These are phyloP conservation scores for Paraconiothyrium brasiliense DNA, from an alignment of 2,329 filamentous ascomycete genomes.

Conservation along the genomic window DNA sequence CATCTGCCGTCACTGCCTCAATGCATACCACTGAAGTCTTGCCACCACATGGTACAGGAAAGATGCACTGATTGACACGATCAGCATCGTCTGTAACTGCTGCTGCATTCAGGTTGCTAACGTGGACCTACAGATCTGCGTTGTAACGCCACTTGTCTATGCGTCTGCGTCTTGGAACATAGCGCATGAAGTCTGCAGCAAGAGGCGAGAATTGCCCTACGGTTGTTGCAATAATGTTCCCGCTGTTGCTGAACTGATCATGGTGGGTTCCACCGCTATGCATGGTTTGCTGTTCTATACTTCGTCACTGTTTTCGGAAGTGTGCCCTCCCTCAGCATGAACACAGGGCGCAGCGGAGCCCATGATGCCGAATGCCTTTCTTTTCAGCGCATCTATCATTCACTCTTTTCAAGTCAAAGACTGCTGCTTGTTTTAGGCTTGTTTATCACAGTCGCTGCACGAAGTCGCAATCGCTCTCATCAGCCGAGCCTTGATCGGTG, in stretches of 20 bases:
- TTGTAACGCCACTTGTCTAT: not conserved
- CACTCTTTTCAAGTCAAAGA: not conserved
- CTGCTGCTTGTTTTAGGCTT: not conserved
- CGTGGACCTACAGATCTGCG: conserved; percentile 16
- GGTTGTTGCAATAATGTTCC: not conserved
- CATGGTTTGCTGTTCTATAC: not conserved
- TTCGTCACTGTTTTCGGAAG: not conserved
- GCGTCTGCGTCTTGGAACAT: not conserved
- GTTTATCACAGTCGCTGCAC: conserved; percentile 10
- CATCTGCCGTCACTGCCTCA: conserved; percentile 6
- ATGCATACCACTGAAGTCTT: not conserved
- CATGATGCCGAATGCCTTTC: not conserved
- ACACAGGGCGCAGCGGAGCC: not conserved
- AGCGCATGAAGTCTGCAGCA: not conserved
- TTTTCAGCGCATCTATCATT: not conserved
- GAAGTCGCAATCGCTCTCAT: conserved; percentile 7
- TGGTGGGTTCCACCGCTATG: not conserved
- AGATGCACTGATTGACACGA: not conserved
- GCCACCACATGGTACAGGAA: not conserved
- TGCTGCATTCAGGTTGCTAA: conserved; percentile 4
- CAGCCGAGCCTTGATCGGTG: conserved; percentile 1
- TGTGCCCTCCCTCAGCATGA: not conserved
- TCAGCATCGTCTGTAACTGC: not conserved
- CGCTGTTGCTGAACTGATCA: not conserved
- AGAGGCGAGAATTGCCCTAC: not conserved